A percentile compares a stretch with the other conserved stretches of the same genome.
Evolutionary conservation across 306 rosid genomes (phyloP).

Genomic region (Cyamopsis tetragonoloba): DNA sequence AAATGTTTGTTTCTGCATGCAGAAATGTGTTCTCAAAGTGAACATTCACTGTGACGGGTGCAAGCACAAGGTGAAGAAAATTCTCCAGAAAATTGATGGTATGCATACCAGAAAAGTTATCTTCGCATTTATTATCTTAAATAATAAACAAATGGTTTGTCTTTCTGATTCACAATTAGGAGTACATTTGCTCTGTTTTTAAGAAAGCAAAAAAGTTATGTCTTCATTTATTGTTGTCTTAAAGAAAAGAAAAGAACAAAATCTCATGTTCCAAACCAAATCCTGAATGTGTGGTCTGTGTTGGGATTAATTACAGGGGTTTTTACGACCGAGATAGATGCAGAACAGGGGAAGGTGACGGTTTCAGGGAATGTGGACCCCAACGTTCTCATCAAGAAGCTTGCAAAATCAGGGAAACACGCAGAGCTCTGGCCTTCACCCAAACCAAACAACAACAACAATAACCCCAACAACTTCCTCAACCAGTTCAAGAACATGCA

Average conservation of each 20-base stretch:
- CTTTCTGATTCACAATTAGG: background rate
- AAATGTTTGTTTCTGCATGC: conserved; percentile 49
- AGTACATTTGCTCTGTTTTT: background rate
- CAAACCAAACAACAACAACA: conserved; percentile 35
- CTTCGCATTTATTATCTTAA: background rate
- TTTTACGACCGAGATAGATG: conserved; percentile 74
- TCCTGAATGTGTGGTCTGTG: background rate
- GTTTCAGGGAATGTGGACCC: conserved; percentile 92
- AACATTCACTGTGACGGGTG: conserved; percentile 98
- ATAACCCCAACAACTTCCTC: conserved; percentile 38
- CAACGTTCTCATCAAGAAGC: conserved; percentile 74
- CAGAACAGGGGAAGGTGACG: conserved; percentile 90
- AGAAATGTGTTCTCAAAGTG: conserved; percentile 95
- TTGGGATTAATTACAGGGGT: conserved; percentile 53
- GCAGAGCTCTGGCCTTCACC: conserved; percentile 81
- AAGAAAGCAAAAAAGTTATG: background rate
- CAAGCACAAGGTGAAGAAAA: conserved; percentile 91
- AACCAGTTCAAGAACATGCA: conserved; percentile 76
- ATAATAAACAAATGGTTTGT: background rate
- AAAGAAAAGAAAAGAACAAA: background rate
- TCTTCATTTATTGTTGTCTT: background rate
- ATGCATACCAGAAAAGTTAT: too few relatives aligned
- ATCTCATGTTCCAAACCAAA: background rate
- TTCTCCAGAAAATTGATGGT: conserved; percentile 93
- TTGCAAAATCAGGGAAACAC: conserved; percentile 81